phyloP scores from a whole-genome alignment of 768 basidiomycete species.

The Mycena floridula region DNA sequence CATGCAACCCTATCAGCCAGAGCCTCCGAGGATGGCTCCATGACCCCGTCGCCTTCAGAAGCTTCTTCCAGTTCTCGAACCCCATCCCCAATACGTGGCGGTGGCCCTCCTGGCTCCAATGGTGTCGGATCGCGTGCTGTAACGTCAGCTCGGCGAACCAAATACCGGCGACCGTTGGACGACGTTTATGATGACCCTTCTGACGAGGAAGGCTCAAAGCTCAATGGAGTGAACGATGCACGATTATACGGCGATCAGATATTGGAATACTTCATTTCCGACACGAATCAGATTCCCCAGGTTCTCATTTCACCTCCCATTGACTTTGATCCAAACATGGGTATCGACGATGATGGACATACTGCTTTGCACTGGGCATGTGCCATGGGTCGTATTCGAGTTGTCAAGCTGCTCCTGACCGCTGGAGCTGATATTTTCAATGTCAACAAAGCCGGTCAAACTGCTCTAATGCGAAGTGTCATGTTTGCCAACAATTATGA shows the following conservation, averaged over 20 bases:
- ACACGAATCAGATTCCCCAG: conserved; percentile 85
- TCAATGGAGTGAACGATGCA: conserved; percentile 46
- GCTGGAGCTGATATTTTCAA: conserved; percentile 96
- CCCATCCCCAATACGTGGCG: conserved; percentile 78
- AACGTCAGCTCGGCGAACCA: conserved; percentile 34
- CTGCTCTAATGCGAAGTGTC: conserved; percentile 95
- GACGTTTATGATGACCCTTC: conserved; percentile 38
- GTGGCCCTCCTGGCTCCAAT: conserved; percentile 38
- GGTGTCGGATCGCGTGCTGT: conserved; percentile 29
- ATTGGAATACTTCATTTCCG: conserved; percentile 97
- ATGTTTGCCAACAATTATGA: conserved; percentile 99
- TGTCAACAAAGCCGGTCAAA: conserved; percentile 95
- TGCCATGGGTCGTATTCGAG: conserved; percentile 95
- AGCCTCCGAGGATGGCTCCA: conserved; percentile 81
- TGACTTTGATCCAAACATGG: conserved; percentile 93
- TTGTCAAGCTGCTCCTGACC: conserved; percentile 89
- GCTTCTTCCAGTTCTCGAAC: conserved; percentile 87
- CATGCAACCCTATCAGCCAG: conserved; percentile 59
- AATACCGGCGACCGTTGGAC: conserved; percentile 38
- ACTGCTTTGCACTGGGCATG: conserved; percentile 98
- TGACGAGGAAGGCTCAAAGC: conserved; percentile 34
- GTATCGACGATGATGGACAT: conserved; percentile 97
- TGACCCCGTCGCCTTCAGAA: conserved; percentile 86
- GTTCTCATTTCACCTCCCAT: conserved; percentile 82
- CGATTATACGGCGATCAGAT: conserved; percentile 92